Conservation (phyloP, 2,329 filamentous ascomycete species). For the Fusarium tanahbumbuense region DNA sequence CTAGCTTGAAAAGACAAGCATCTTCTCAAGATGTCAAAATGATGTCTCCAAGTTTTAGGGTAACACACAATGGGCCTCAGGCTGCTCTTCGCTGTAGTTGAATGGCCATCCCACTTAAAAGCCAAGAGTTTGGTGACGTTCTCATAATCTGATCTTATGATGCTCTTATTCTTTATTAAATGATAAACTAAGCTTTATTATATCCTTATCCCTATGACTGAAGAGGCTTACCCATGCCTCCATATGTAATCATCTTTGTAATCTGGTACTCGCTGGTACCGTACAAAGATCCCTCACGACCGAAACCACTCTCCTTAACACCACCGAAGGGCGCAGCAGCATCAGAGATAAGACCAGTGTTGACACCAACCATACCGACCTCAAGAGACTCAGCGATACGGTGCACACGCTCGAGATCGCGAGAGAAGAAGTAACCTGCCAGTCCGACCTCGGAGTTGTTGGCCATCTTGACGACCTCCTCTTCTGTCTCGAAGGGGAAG, state of each 20-base stretch:
- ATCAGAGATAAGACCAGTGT: slow-evolving; percentile 76
- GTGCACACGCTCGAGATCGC: slow-evolving; percentile 68
- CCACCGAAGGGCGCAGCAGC: slow-evolving; percentile 76
- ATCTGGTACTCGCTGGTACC: slow-evolving; percentile 81
- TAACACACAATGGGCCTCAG: neutral
- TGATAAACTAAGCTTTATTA: neutral
- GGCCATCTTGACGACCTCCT: slow-evolving; percentile 85
- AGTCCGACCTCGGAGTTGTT: slow-evolving; percentile 88
- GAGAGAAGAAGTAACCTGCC: slow-evolving; percentile 92
- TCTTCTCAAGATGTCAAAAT: neutral
- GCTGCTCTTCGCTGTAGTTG: neutral
- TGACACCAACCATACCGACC: slow-evolving; percentile 89
- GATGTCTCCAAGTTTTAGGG: neutral
- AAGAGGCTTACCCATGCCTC: slow-evolving; percentile 67
- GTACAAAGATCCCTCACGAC: slow-evolving; percentile 80
- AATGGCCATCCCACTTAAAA: too few species aligned
- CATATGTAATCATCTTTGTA: slow-evolving; percentile 73
- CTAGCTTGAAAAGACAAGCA: neutral
- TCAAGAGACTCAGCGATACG: slow-evolving; percentile 77
- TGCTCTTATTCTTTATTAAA: slow-evolving; percentile 3
- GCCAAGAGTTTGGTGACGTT: too few species aligned
- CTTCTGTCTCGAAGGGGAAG: slow-evolving; percentile 89
- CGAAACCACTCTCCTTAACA: slow-evolving; percentile 85
- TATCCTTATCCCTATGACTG: slow-evolving; percentile 48
- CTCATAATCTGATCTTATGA: too few species aligned